Percentiles rank a stretch among this genome's conserved stretches.
phyloP scores from a whole-genome alignment of 2,329 filamentous ascomycete genomes.

The Colletotrichum limetticola region DNA sequence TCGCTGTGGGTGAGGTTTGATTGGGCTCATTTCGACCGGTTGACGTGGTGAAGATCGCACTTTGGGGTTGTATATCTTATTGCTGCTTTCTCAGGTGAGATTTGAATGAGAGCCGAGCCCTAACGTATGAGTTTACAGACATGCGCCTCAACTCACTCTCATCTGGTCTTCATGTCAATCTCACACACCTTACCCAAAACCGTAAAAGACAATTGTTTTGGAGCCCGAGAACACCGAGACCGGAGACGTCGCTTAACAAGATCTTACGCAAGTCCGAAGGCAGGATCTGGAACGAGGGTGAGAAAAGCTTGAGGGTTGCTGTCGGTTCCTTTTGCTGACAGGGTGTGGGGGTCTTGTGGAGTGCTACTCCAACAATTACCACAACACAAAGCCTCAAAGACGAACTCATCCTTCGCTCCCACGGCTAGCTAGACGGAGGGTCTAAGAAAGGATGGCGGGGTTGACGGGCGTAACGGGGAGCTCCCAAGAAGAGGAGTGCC shows the following conservation, averaged over 20 bases:
- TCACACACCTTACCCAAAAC: not conserved
- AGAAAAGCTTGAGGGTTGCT: constrained; percentile 15
- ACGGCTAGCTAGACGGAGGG: no score
- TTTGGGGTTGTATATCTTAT: not conserved
- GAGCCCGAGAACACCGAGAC: not conserved
- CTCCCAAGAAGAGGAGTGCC: not conserved
- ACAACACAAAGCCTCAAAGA: not conserved
- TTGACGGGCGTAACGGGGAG: not conserved
- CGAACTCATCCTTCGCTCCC: not conserved
- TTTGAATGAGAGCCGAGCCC: not conserved
- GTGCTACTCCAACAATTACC: not conserved
- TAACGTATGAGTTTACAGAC: not conserved
- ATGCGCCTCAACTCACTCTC: not conserved
- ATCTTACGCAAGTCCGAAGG: not conserved
- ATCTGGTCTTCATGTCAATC: not conserved
- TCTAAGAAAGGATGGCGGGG: not conserved
- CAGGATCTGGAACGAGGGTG: not conserved
- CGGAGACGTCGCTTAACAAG: not conserved
- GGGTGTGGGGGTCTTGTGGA: not conserved
- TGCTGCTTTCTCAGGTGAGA: not conserved
- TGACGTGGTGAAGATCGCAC: constrained; percentile 1
- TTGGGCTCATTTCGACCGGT: constrained; percentile 13
- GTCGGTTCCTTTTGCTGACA: not conserved
- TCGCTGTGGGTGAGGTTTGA: not conserved
- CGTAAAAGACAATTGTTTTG: not conserved